A percentile compares a stretch with the other conserved stretches of the same genome.
These are phyloP conservation scores for Vicia villosa DNA, from an alignment of 306 rosid genomes.

Conservation along the genomic window DNA sequence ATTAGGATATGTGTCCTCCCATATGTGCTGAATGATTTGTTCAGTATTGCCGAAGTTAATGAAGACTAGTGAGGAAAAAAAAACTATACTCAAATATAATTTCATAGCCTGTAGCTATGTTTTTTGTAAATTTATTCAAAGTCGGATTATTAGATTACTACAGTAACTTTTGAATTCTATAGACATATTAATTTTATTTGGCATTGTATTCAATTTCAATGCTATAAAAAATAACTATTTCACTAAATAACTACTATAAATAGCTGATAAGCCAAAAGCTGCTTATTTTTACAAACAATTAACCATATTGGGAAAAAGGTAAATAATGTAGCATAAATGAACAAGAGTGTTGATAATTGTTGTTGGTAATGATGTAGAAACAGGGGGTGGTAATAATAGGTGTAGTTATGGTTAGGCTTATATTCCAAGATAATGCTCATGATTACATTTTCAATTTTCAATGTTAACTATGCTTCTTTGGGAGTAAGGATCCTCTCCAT, in stretches of 20 bases:
- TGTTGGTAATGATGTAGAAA: too few relatives aligned
- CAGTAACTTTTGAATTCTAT: slow-evolving; percentile 4
- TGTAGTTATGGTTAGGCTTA: too few relatives aligned
- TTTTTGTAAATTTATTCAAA: not conserved
- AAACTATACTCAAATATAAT: not conserved
- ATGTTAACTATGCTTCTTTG: too few relatives aligned
- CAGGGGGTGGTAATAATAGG: too few relatives aligned
- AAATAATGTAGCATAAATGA: too few relatives aligned
- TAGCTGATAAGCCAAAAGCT: too few relatives aligned
- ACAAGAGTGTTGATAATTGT: too few relatives aligned
- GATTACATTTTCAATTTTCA: too few relatives aligned
- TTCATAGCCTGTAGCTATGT: not conserved
- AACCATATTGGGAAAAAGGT: not conserved
- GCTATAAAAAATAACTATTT: not conserved
- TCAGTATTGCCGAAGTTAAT: slow-evolving; percentile 1
- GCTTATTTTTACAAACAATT: not conserved
- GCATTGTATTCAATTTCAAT: slow-evolving; percentile 3
- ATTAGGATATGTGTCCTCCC: not conserved
- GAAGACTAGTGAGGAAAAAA: slow-evolving; percentile 24
- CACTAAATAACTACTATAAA: not conserved
- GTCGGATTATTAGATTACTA: not conserved
- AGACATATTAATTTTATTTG: slow-evolving; percentile 3
- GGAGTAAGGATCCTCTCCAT: too few relatives aligned
- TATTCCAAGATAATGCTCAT: too few relatives aligned
- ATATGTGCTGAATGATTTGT: slow-evolving; percentile 6